Evolutionary conservation across 306 rosid species (phyloP), one percentile per base, ranked within the genome.

Genomic region (Dryas alaskensis): DNA sequence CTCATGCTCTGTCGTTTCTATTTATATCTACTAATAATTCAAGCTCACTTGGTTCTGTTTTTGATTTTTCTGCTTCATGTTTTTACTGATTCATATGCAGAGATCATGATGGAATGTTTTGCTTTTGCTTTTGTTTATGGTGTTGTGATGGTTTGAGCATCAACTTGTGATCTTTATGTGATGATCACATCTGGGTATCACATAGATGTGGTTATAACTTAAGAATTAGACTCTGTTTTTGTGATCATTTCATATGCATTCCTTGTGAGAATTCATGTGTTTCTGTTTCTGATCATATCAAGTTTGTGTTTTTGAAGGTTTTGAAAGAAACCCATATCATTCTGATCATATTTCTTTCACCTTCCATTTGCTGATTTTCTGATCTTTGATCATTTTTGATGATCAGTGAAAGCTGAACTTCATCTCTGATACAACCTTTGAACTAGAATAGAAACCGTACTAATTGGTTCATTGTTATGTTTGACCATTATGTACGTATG

Each of bases 241-340:
- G 44, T 53, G 16, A 7, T 8, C 46, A 60, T 8, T 67, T 55
- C 46, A 2, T 53, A 17, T 63, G 63, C 16, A 54, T 39, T 70
- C 17, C 42, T 10, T 2, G 7, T 17, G 11, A 4, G 46, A 37
- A 22, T 50, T 42, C 9, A 1, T 51, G 44, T 22, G 66, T 0
- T 61, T 61, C 19, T 37, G 63, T 31, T 2, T 31, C 37, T 31
- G 37, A 31, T 31, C 37, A 25, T 72, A 5, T 44, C 66, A 57
- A 71, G 75, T 63, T 70, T 31, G 57, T 31, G 54, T 14, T 62
- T 54, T 78, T 11, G 66, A 63, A 10, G 40, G 62, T 7, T 70
- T 11, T 46, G 39, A 10, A 50, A 19, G 44, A 50, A 60, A 48
- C 75, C 61, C 37, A 43, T 31, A 31, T 61, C 17, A 44, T 10